These are phyloP conservation scores for Jackrogersella minutella DNA, from an alignment of 495 filamentous ascomycete species.

Conservation along the genomic window DNA sequence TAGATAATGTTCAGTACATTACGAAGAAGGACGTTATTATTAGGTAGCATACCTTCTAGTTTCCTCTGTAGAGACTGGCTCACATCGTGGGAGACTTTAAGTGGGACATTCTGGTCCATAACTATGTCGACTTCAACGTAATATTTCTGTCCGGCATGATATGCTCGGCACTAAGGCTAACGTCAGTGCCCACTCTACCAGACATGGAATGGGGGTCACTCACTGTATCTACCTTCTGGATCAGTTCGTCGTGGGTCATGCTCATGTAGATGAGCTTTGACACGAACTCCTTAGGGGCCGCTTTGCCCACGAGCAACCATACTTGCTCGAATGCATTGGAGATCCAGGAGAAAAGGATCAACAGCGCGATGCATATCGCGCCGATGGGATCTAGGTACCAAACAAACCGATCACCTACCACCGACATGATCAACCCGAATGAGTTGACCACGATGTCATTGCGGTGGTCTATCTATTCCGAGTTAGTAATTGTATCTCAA, in stretches of 20 bases:
- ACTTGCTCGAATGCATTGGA: slow-evolving; percentile 65
- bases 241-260: slow-evolving; percentile 61
- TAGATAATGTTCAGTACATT: slow-evolving; percentile 16
- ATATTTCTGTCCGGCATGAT: slow-evolving; percentile 63
- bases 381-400: slow-evolving; percentile 66
- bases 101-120: slow-evolving; percentile 59
- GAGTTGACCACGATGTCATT: slow-evolving; percentile 65
- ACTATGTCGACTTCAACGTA: slow-evolving; percentile 68
- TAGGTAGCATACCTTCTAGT: slow-evolving; percentile 51
- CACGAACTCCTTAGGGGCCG: slow-evolving; percentile 61
- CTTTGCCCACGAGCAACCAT: slow-evolving; percentile 64
- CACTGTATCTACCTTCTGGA: slow-evolving; percentile 63
- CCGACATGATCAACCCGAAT: slow-evolving; percentile 63
- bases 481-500: slow-evolving; percentile 19
- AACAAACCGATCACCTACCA: slow-evolving; percentile 59
- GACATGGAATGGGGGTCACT: slow-evolving; percentile 6
- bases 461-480: slow-evolving; percentile 56
- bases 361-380: slow-evolving; percentile 61
- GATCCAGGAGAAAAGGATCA: slow-evolving; percentile 64
- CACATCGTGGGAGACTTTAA: slow-evolving; percentile 63
- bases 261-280: slow-evolving; percentile 66
- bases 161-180: slow-evolving; percentile 54
- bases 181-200: slow-evolving; percentile 3
- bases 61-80: slow-evolving; percentile 62
- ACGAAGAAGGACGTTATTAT: neutral